Base-by-base conservation (phyloP, 148 eudicot species). In the Gaultheria prostrata region DNA sequence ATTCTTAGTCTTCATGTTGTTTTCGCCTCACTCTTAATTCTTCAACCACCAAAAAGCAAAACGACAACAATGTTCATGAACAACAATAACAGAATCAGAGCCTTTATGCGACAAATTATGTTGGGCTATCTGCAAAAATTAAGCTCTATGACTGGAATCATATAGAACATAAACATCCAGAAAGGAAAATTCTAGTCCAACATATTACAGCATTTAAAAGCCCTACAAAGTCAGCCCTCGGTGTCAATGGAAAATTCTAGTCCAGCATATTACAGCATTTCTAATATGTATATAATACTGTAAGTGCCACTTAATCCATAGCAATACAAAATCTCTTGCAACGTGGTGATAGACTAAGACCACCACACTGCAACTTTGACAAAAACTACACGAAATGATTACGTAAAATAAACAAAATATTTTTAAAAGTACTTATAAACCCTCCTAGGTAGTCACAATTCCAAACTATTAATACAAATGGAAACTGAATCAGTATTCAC, bases 1-100 rank as follows among this genome's bases (percentile, higher is more conserved):
- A 35, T 67, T 86, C 79, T 83, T 82, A 88, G 80, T 87, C 87
- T 72, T 87, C 95, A 88, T 91, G 43, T 30, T 83, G 82, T 76
- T 80, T 80, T 85, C 80, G 88, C 72, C 80, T 43, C 80, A 81
- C 87, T 50, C 12, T 26, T 15, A 65, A 15, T 28, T 65, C 92
- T 86, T 88, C 86, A 83, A 82, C 80, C 84, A 87, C 70, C 65
- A 67, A 78, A 26, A 21, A 76, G 43, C 59, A 63, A 79, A 80
- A 12, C 12, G 14, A 17, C 46, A 80, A 0, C 80, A 85, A 51
- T 21, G 28, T 26, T 28, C 77, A 80, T 32, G 49, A 56, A 61
- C 85, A 33, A 30, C 30, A 5, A 83, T 32, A 7, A 65, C 46
- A 81, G 14, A 30, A 15, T 81, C 46, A 50, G 32, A 35, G 5